Base-by-base conservation (phyloP, 257 asterid genomes). In the Penstemon barbatus region DNA sequence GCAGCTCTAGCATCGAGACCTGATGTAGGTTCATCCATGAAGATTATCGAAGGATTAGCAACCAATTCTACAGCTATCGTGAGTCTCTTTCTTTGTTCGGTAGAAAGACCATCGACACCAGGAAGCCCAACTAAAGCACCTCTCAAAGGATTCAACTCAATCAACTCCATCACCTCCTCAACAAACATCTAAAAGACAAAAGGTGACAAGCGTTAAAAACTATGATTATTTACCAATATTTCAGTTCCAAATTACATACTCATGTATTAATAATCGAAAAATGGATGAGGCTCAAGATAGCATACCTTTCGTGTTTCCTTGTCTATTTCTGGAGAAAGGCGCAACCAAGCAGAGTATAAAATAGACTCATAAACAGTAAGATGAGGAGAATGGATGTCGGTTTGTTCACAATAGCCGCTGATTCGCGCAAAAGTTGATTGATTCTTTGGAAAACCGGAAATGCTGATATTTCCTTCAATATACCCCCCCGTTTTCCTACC, bases 1-100 rank as follows among this genome's bases (percentile, higher is more conserved):
- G 97, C 97, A 60, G 97, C 96, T 75, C 96, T 78, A 59, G 97
- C 97, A 77, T 91, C 97, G 36, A 91, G 96, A 0, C 96, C 90
- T 13, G 97, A 86, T 37, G 97, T 91, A 9, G 96, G 97, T 56
- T 91, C 97, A 61, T 91, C 97, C 97, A 91, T 91, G 86, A 91
- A 91, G 75, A 91, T 85, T 61, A 91, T 86, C 58, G 95, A 91
- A 10, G 97, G 97, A 76, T 88, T 91, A 3, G 96, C 97, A 59
- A 91, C 97, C 8, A 91, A 83, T 69, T 91, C 97, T 7, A 91
- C 96, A 0, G 96, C 97, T 76, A 91, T 86, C 8, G 97, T 91
- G 62, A 91, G 84, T 78, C 97, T 76, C 79, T 91, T 91, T 67
- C 97, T 83, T 76, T 91, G 97, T 72, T 91, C 97, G 5, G 95